These are phyloP conservation scores for Pseudogymnoascus pannorum DNA, from an alignment of 2,329 filamentous ascomycete species.

Conservation along the genomic window DNA sequence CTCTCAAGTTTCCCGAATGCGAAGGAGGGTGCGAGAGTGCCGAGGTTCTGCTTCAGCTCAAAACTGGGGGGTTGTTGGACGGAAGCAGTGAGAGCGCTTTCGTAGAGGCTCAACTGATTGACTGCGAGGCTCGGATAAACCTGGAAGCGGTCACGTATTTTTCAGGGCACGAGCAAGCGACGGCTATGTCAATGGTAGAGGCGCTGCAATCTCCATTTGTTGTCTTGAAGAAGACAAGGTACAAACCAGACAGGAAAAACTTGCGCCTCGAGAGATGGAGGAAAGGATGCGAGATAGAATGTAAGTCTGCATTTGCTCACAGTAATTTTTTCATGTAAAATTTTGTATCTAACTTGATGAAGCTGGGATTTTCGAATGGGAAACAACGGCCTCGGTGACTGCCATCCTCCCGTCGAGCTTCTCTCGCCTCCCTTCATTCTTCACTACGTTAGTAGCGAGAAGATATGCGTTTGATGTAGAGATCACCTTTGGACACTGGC, in stretches of 20 bases:
- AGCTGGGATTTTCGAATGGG: background rate
- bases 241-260: background rate
- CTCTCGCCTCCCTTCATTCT: conserved; percentile 8
- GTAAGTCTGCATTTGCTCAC: background rate
- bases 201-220: background rate
- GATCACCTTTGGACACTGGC: background rate
- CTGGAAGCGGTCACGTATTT: conserved; percentile 1
- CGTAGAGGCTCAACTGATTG: background rate
- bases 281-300: background rate
- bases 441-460: conserved; percentile 4
- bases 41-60: background rate
- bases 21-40: conserved; percentile 1
- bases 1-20: background rate
- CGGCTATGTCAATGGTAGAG: background rate
- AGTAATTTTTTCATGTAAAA: background rate
- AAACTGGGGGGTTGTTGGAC: background rate
- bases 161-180: background rate
- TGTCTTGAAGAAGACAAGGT: conserved; percentile 3
- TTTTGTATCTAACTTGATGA: background rate
- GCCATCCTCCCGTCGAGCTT: background rate
- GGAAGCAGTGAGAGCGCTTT: background rate
- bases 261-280: background rate
- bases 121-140: conserved; percentile 4
- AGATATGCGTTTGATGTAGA: conserved; percentile 9
- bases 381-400: background rate